Base-by-base conservation (phyloP, 495 filamentous ascomycete species). In the Aspergillus cristatus region DNA sequence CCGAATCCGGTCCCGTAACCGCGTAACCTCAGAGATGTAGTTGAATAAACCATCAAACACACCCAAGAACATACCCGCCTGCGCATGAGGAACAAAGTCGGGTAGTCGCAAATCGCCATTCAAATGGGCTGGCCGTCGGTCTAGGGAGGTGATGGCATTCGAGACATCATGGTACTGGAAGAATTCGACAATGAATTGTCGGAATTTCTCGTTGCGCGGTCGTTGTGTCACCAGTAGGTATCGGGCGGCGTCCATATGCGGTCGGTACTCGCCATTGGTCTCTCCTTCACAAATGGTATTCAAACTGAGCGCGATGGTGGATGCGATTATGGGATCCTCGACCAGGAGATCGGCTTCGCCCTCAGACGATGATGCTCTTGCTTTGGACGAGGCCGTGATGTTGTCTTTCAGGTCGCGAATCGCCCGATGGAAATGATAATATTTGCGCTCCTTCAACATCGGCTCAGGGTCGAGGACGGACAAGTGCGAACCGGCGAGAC, bases 161-260 rank as follows among this genome's bases (percentile, higher is more conserved):
- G 81, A 82, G 40, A 84, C 78, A 46, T 88, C 83, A 60, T 93
- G 84, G 48, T 93, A 94, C 57, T 86, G 81, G 64, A 94, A 93
- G 67, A 94, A 93, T 57, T 94, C 88, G 56, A 85, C 74, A 46
- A 95, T 82, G 53, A 95, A 94, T 43, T 79, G 76, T 13, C 76
- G 63, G 51, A 88, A 86, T 18, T 78, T 72, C 28, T 76, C 67
- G 37, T 86, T 72, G 54, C 55, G 74, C 44, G 46, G 76, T 63
- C 50, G 73, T 66, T 60, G 78, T 3, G 62, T 66, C 20, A 64
- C 50, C n/a, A 91, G 71, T 34, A 94, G 70, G 35, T 71, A 73
- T 41, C 82, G 74, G 42, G 86, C 88, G 2, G 78, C 83, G 43
- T 79, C 67, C 46, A 95, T 80, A 53, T 95, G 88, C 32, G 81